Base-by-base conservation (phyloP, 1,284 basidiomycete genomes). In the Papiliotrema fonsecae region DNA sequence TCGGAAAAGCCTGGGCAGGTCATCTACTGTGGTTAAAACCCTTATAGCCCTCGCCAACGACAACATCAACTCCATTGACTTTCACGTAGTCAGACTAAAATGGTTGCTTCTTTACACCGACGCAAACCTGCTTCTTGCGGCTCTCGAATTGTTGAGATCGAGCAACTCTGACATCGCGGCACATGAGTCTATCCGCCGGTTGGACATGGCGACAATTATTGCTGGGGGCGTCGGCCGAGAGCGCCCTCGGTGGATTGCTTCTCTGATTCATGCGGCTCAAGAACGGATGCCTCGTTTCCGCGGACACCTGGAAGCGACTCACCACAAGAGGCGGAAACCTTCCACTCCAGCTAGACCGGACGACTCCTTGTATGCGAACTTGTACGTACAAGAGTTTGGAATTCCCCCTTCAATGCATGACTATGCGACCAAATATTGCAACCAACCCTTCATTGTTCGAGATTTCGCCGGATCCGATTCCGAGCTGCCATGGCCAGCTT, bases 141-240 rank as follows among this genome's bases (percentile, higher is more conserved):
- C 61, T 0, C 32, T 45, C 24, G 60, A 54, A 24, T 49, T 64
- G 14, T 21, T 56, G 3, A 25, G n/a, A n/a, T n/a, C n/a, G n/a
- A n/a, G n/a, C n/a, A n/a, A n/a, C n/a, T n/a, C n/a, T n/a, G n/a
- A n/a, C n/a, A n/a, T n/a, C n/a, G n/a, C n/a, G n/a, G n/a, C n/a
- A n/a, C n/a, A n/a, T n/a, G n/a, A n/a, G n/a, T n/a, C n/a, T n/a
- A n/a, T n/a, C 31, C 73, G 76, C 5, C 72, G 77, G 13, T 74
- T 97, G 26, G 93, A 97, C 64, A 78, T 77, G 59, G 84, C 85
- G 1, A 84, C 94, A 56, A 84, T 97, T 57, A 78, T 94, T 38
- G 86, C 90, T 7, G 92, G 91, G 1, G 82, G 84, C 1, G 78
- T 83, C 22, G 88, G 87, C 6, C 65, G 77, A 25, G 76, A 76